A percentile compares a stretch with the other conserved stretches of the same genome.
These are phyloP conservation scores for Pleurotus salmoneostramineus DNA, from an alignment of 768 basidiomycete genomes.

Conservation along the genomic window DNA sequence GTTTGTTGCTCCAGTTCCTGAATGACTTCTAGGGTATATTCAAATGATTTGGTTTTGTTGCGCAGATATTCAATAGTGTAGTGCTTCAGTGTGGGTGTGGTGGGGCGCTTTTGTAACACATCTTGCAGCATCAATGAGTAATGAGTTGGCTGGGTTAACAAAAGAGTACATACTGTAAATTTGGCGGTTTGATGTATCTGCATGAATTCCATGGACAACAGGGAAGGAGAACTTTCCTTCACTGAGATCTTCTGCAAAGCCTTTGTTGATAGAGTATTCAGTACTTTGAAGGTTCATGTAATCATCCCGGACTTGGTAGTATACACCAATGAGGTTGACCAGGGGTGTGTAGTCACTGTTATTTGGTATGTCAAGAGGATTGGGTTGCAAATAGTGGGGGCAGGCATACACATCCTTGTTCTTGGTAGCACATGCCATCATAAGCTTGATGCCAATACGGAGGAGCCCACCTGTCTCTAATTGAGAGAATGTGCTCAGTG, in stretches of 20 bases:
- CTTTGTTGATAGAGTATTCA: conserved; percentile 84
- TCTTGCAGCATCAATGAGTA: no score
- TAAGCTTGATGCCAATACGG: conserved; percentile 87
- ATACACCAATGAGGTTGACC: conserved; percentile 91
- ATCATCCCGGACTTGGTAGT: conserved; percentile 94
- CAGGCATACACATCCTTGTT: conserved; percentile 54
- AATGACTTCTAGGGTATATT: conserved; percentile 77
- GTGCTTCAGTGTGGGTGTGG: conserved; percentile 73
- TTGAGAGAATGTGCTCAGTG: no score
- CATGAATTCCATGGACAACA: conserved; percentile 85
- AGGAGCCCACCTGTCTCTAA: conserved; percentile 96
- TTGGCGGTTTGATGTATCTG: conserved; percentile 72
- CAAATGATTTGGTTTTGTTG: conserved; percentile 77
- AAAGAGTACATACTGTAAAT: conserved; percentile 87
- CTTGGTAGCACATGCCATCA: conserved; percentile 85
- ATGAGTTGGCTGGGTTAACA: conserved; percentile 14
- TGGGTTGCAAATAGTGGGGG: no score
- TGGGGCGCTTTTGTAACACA: conserved; percentile 85
- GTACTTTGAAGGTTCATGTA: conserved; percentile 91
- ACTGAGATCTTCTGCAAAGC: conserved; percentile 90
- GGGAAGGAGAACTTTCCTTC: conserved; percentile 99
- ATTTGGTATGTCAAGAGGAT: background rate
- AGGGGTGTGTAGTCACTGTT: conserved; percentile 85
- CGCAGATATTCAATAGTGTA: conserved; percentile 80
- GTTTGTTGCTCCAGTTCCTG: conserved; percentile 64